Percentiles rank a stretch among this genome's conserved stretches.
These are phyloP conservation scores for Claviceps sp. DNA, from an alignment of 2,329 filamentous ascomycete species.

Conservation along the genomic window DNA sequence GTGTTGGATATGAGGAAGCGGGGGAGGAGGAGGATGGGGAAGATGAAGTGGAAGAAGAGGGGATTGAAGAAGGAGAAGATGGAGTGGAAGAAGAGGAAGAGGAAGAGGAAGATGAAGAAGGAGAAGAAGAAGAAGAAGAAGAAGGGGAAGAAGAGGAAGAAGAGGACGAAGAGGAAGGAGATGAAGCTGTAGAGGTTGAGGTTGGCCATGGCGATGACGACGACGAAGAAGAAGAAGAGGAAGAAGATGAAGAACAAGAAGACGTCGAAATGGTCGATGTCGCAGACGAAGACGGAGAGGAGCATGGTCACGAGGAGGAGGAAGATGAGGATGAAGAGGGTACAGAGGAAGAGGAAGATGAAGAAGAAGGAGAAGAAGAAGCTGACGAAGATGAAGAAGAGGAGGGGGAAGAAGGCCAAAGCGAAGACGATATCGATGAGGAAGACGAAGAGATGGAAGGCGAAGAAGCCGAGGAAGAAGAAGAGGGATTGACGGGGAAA, in stretches of 20 bases:
- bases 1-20: conserved; percentile 6
- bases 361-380: conserved; percentile 8
- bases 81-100: conserved; percentile 6
- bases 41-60: not conserved
- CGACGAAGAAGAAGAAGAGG: not conserved
- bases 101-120: conserved; percentile 7
- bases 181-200: conserved; percentile 9
- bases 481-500: not conserved
- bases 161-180: not conserved
- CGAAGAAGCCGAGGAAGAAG: conserved; percentile 1
- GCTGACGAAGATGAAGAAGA: conserved; percentile 11
- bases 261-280: conserved; percentile 8
- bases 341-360: conserved; percentile 5
- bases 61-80: conserved; percentile 2
- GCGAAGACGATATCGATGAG: conserved; percentile 8
- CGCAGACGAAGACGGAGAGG: conserved; percentile 5
- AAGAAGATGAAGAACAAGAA: conserved; percentile 14
- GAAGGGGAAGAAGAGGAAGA: conserved; percentile 9
- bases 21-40: conserved; percentile 9
- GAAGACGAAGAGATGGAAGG: not conserved
- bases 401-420: not conserved
- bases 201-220: conserved; percentile 8
- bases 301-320: conserved; percentile 8
- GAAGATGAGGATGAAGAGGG: conserved; percentile 7
- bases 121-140: conserved; percentile 3